phyloP scores from a whole-genome alignment of 1,284 basidiomycete genomes.

The Vanrija sp. region DNA sequence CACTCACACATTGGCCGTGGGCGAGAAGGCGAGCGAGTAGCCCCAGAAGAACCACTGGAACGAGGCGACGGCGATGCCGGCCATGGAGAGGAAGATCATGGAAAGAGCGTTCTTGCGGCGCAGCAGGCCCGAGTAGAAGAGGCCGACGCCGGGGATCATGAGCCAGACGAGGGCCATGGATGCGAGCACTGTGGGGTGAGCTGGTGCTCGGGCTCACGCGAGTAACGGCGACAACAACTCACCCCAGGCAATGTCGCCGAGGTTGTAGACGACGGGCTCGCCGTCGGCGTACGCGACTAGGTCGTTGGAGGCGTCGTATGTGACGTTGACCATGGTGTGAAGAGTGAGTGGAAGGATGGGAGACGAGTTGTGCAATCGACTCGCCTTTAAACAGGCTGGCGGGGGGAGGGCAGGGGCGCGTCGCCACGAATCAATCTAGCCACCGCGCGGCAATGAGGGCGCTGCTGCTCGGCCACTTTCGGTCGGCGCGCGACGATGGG shows the following conservation, averaged over 20 bases:
- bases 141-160: conserved; percentile 79
- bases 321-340: conserved; percentile 27
- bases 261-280: conserved; percentile 49
- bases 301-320: conserved; percentile 40
- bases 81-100: conserved; percentile 83
- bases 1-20: conserved; percentile 35
- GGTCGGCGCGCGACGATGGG: no score
- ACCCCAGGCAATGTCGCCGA: conserved; percentile 57
- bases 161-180: conserved; percentile 71
- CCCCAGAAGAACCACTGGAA: conserved; percentile 53
- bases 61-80: conserved; percentile 67
- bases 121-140: conserved; percentile 77
- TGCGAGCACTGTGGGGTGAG: conserved; percentile 50
- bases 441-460: no score
- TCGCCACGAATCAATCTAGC: no score
- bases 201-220: background rate
- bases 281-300: conserved; percentile 49
- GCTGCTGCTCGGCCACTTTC: no score
- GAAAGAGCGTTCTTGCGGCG: conserved; percentile 87
- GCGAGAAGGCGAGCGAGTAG: conserved; percentile 52
- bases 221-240: conserved; percentile 24
- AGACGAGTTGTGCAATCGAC: no score
- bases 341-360: no score
- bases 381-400: no score
- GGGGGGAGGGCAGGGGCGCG: no score